Evolutionary conservation across 805 yeast genomes (phyloP).

Genomic region (Hanseniaspora clermontiae): DNA sequence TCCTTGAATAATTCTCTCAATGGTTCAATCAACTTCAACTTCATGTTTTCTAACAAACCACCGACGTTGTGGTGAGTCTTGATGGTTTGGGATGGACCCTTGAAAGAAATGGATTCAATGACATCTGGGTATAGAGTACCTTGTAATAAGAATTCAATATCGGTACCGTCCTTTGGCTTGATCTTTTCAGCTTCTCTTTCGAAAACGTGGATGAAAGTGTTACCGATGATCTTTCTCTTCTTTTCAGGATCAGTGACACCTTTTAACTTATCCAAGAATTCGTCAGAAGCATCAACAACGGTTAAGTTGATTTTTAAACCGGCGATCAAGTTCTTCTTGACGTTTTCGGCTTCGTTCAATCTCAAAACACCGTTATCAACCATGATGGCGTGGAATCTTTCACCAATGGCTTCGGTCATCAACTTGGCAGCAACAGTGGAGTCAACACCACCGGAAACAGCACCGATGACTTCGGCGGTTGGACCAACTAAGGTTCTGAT

Average conservation of each 20-base stretch:
- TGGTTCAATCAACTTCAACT: slow-evolving; percentile 95
- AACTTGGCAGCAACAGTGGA: slow-evolving; percentile 98
- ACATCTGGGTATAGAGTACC: slow-evolving; percentile 98
- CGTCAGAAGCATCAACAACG: slow-evolving; percentile 87
- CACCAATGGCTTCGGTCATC: slow-evolving; percentile 97
- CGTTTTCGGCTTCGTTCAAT: slow-evolving; percentile 78
- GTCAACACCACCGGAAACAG: slow-evolving; percentile 98
- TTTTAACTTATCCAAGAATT: slow-evolving; percentile 71
- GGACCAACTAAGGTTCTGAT: slow-evolving; percentile 89
- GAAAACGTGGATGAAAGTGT: slow-evolving; percentile 92
- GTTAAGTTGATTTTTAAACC: slow-evolving; percentile 91
- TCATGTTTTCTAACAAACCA: slow-evolving; percentile 95
- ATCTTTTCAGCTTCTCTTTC: slow-evolving; percentile 91
- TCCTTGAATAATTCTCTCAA: slow-evolving; percentile 97
- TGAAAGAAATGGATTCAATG: slow-evolving; percentile 94
- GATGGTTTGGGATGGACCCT: slow-evolving; percentile 98
- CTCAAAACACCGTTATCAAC: slow-evolving; percentile 98
- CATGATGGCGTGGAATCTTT: slow-evolving; percentile 93
- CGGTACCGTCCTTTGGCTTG: slow-evolving; percentile 77
- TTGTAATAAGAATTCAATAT: slow-evolving; percentile 84
- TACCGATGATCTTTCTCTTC: slow-evolving; percentile 97
- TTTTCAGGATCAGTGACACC: slow-evolving; percentile 98
- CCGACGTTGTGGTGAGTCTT: slow-evolving; percentile 99
- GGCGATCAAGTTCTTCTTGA: slow-evolving; percentile 76
- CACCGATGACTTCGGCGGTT: slow-evolving; percentile 97